Evolutionary conservation across 345 rosid genomes (phyloP), one percentile per base, ranked within the genome.

Genomic region (Acer campestre): DNA sequence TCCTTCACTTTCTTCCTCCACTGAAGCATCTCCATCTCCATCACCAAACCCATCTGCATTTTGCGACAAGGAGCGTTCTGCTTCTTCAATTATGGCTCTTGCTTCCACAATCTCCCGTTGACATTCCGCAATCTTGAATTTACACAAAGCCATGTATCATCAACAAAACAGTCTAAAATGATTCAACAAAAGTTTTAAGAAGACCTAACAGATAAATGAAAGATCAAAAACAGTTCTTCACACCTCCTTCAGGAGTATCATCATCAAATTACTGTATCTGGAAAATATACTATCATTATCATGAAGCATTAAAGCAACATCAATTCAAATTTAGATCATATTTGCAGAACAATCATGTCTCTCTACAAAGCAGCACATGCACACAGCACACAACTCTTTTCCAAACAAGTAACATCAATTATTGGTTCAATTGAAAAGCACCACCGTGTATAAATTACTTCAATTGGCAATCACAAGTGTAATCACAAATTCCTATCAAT

Each of bases 51-150:
- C 82, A 51, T 67, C 76, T 10, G 38, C 25, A 42, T 75, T 79
- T 10, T 63, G 70, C 2, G 87, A 82, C 38, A 95, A 81, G 22
- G 89, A 81, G 25, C 82, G 89, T 81, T 85, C 94, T 10, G 97
- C 99, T 84, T 89, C 92, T 72, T 93, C 96, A 8, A 95, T 83
- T 90, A 88, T 88, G 68, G 93, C 78, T 78, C 84, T 88, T 76
- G 98, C 97, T 83, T 88, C 90, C 12, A 83, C 49, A 40, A 95
- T 92, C 79, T 92, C 98, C 74, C 79, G 80, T 86, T 88, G 98
- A 77, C 89, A 88, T 81, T 89, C 92, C 84, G 87, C 97, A 80
- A 93, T 89, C 99, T 95, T 86, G 46, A 80, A 61, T 71, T 66
- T 7, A 42, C 10, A 55, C 64, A 75, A 78, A 68, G 67, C 58